Conservation (phyloP, 257 asterid species). For the Forsythia suspensa region DNA sequence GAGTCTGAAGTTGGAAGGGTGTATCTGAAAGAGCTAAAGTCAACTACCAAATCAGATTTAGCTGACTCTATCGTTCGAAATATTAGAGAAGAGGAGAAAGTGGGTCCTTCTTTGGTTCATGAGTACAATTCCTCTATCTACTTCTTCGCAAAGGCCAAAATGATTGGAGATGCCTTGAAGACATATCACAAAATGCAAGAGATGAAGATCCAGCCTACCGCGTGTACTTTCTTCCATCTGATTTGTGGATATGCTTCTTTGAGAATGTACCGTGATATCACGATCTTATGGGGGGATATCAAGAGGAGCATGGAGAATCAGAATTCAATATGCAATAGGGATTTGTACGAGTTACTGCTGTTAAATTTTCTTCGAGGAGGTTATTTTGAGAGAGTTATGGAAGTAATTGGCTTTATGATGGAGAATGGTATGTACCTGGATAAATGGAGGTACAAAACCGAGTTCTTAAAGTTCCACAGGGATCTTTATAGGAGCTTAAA, state of each 20-base stretch:
- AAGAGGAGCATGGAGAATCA: constrained; percentile 54
- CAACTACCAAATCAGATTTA: constrained; percentile 33
- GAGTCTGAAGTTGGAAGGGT: constrained; percentile 25
- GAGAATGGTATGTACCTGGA: constrained; percentile 65
- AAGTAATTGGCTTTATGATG: constrained; percentile 64
- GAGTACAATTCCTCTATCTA: constrained; percentile 69
- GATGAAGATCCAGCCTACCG: constrained; percentile 62
- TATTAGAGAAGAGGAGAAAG: constrained; percentile 42
- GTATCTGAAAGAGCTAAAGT: constrained; percentile 23
- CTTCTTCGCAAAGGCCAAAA: constrained; percentile 79
- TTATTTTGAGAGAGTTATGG: constrained; percentile 86
- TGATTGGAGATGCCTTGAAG: constrained; percentile 75
- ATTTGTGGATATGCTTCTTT: constrained; percentile 56
- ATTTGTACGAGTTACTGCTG: constrained; percentile 62
- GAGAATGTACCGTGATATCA: constrained; percentile 78
- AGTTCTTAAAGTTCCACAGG: constrained; percentile 71
- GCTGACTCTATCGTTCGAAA: constrained; percentile 42
- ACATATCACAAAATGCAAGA: constrained; percentile 72
- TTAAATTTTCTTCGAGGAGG: constrained; percentile 78
- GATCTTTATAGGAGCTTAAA: constrained; percentile 63
- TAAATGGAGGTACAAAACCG: constrained; percentile 63
- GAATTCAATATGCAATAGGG: constrained; percentile 44
- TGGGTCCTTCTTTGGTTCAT: constrained; percentile 28
- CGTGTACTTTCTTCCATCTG: constrained; percentile 58
- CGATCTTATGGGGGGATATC: constrained; percentile 81